Percentiles rank a stretch among this genome's conserved stretches.
phyloP scores from a whole-genome alignment of 2,329 filamentous ascomycete genomes.

The Lojkania enalia region DNA sequence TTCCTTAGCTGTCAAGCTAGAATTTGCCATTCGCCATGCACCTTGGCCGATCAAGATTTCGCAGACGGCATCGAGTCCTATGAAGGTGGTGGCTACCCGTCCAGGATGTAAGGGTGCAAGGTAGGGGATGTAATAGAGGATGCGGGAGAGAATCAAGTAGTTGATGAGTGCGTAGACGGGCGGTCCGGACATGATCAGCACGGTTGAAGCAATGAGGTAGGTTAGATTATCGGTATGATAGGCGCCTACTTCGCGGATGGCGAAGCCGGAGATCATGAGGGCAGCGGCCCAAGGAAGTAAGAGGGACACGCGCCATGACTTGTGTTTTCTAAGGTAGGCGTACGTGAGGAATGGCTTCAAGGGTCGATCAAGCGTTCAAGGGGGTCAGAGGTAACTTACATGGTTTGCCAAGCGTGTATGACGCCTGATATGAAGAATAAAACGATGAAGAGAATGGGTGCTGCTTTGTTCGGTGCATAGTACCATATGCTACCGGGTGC shows the following conservation, averaged over 20 bases:
- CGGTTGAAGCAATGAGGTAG: slow-evolving; percentile 47
- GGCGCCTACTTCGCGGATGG: slow-evolving; percentile 57
- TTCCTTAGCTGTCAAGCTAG: slow-evolving; percentile 37
- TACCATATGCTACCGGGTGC: slow-evolving; percentile 40
- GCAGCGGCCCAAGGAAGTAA: slow-evolving; percentile 59
- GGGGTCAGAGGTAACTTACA: slow-evolving; percentile 47
- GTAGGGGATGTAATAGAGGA: slow-evolving; percentile 65
- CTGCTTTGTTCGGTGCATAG: slow-evolving; percentile 59
- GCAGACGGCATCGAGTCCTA: slow-evolving; percentile 56
- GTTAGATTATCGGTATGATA: slow-evolving; percentile 52
- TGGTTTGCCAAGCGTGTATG: slow-evolving; percentile 60
- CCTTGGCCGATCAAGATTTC: slow-evolving; percentile 58
- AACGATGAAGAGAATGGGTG: slow-evolving; percentile 58
- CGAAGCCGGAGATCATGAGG: slow-evolving; percentile 61
- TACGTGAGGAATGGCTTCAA: slow-evolving; percentile 2
- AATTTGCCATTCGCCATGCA: slow-evolving; percentile 51
- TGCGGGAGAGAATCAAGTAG: slow-evolving; percentile 63
- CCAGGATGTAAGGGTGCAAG: slow-evolving; percentile 61
- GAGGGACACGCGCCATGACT: slow-evolving; percentile 59
- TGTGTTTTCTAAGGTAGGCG: slow-evolving; percentile 52
- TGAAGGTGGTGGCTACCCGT: slow-evolving; percentile 61
- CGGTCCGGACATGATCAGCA: slow-evolving; percentile 47
- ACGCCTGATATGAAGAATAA: slow-evolving; percentile 52
- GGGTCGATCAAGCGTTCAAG: background rate
- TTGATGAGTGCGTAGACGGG: slow-evolving; percentile 65